Evolutionary conservation across 2,329 filamentous ascomycete genomes (phyloP).

Genomic region (Xylaria sp.): DNA sequence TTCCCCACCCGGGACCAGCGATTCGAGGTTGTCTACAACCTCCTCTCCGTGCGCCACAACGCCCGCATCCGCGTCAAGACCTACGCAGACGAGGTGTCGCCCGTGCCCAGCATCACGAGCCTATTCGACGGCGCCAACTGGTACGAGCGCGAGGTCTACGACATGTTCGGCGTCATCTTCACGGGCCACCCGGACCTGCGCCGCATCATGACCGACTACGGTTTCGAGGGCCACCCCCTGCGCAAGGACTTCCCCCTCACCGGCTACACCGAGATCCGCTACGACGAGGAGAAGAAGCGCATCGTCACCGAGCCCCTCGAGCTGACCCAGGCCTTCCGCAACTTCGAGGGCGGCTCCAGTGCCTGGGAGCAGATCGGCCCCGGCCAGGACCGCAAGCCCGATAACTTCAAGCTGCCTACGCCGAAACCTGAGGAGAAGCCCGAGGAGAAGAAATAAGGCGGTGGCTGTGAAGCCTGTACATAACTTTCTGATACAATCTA

Average conservation of each 20-base stretch:
- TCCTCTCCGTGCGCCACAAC: constrained; percentile 94
- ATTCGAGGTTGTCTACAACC: constrained; percentile 97
- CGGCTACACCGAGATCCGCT: constrained; percentile 95
- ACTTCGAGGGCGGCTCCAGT: constrained; percentile 86
- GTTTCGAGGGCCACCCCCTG: constrained; percentile 94
- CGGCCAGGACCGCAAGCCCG: constrained; percentile 74
- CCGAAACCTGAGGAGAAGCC: constrained; percentile 91
- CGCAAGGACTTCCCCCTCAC: constrained; percentile 98
- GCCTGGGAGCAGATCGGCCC: constrained; percentile 61
- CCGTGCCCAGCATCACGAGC: constrained; percentile 79
- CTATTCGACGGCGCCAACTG: constrained; percentile 96
- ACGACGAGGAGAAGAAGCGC: constrained; percentile 99
- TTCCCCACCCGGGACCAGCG: constrained; percentile 93
- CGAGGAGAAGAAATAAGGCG: constrained; percentile 82
- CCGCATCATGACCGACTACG: constrained; percentile 99
- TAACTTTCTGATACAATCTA: constrained; percentile 29
- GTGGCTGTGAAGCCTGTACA: constrained; percentile 28
- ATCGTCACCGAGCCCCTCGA: constrained; percentile 97
- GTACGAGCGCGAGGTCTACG: constrained; percentile 98
- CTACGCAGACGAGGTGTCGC: constrained; percentile 92
- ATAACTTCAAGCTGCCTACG: constrained; percentile 87
- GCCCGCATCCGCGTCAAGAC: constrained; percentile 96
- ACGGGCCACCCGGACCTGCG: constrained; percentile 89
- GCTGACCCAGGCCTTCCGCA: constrained; percentile 95
- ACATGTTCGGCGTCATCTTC: constrained; percentile 97